Evolutionary conservation across 1,284 basidiomycete species (phyloP).

Genomic region (Cutaneotrichosporon spelunceum): DNA sequence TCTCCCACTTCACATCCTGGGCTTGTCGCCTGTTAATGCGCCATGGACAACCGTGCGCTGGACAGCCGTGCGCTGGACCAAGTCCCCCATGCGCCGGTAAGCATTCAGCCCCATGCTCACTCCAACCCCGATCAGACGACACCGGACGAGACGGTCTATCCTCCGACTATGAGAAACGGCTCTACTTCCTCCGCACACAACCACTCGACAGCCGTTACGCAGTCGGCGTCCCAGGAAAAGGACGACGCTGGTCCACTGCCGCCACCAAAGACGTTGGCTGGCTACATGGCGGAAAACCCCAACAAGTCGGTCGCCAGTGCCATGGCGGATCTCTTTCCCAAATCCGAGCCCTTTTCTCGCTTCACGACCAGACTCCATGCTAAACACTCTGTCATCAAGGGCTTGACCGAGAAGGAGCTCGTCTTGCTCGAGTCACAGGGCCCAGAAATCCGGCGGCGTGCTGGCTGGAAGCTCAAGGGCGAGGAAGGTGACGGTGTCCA

Average conservation of each 20-base stretch:
- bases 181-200: neutral
- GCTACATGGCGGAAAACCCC: slow-evolving; percentile 41
- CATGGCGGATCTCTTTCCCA: slow-evolving; percentile 40
- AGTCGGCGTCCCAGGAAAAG: neutral
- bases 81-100: slow-evolving; percentile 4
- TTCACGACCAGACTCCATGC: slow-evolving; percentile 42
- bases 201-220: neutral
- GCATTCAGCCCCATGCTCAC: neutral
- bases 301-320: slow-evolving; percentile 36
- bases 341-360: slow-evolving; percentile 40
- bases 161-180: neutral
- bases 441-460: slow-evolving; percentile 34
- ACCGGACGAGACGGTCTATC: neutral
- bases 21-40: neutral
- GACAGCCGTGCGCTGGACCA: slow-evolving; percentile 3
- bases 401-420: slow-evolving; percentile 41
- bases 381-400: slow-evolving; percentile 49
- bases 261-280: slow-evolving; percentile 31
- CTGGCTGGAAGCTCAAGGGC: slow-evolving; percentile 48
- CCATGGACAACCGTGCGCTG: slow-evolving; percentile 2
- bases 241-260: neutral
- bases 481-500: slow-evolving; percentile 41
- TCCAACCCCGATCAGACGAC: slow-evolving; percentile 1
- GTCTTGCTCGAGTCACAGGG: slow-evolving; percentile 36
- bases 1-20: neutral